Base-by-base conservation (phyloP, 176 grass and related monocot species). In the Bonia amplexicaulis region DNA sequence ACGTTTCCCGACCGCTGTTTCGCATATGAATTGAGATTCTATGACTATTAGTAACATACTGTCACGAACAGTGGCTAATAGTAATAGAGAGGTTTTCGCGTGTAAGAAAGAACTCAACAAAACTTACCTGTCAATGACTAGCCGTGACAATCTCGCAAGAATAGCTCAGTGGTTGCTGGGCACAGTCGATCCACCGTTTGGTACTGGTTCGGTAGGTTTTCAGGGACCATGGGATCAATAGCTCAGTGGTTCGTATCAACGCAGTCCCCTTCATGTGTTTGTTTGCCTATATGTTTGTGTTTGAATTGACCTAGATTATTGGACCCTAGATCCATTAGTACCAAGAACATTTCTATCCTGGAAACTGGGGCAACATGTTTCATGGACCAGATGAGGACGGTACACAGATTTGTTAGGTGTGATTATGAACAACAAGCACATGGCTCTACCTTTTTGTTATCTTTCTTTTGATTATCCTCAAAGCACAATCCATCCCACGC, bases 291-390 rank as follows among this genome's bases (percentile, higher is more conserved):
- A 64, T 6, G 81, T 47, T 11, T 11, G 39, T 35, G 68, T 59
- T 82, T 41, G 41, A 37, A 26, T 26, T 62, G 79, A 77, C 25
- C 74, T 13, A 33, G 15, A 73, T 49, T 70, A 76, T 69, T 82
- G 83, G 76, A n/a, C 25, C 76, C 31, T 8, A 27, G 47, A 69
- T 40, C 46, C 47, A 37, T 54, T 23, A 40, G 70, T 31, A 23
- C 54, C 4, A 66, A 47, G 55, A 71, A 64, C 55, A 46, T 71
- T 78, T 55, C 22, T 79, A 74, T 79, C 88, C 84, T 79, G 19
- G 69, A 87, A 87, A 73, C 48, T 9, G 83, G 79, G 79, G 88
- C 48, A 87, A 22, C 26, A 41, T 66, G 84, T 82, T 12, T 13
- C 79, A 41, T 87, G 79, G 79, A 90, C 66, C 84, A 86, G 27